phyloP scores from a whole-genome alignment of 805 yeast genomes.

The Peterozyma toletana region DNA sequence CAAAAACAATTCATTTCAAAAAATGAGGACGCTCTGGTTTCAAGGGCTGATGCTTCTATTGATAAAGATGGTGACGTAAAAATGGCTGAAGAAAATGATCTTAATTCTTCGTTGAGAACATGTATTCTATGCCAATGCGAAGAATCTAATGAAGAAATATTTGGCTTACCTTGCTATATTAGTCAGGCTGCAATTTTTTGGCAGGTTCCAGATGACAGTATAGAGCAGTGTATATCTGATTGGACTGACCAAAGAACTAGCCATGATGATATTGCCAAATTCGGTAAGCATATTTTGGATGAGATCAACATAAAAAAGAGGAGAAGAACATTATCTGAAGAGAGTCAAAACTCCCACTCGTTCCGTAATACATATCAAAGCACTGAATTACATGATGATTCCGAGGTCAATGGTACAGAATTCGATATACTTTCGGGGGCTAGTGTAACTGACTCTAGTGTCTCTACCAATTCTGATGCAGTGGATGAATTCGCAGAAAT shows the following conservation, averaged over 20 bases:
- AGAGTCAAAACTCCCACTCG: too few species aligned
- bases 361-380: too few species aligned
- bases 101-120: slow-evolving; percentile 22
- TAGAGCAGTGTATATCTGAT: slow-evolving; percentile 20
- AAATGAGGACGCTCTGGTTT: slow-evolving; percentile 23
- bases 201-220: slow-evolving; percentile 27
- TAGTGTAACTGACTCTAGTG: too few species aligned
- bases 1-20: slow-evolving; percentile 34
- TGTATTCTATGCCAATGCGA: slow-evolving; percentile 59
- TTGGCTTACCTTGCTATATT: slow-evolving; percentile 53
- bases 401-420: too few species aligned
- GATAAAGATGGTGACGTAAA: slow-evolving; percentile 16
- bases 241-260: slow-evolving; percentile 11
- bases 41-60: slow-evolving; percentile 6
- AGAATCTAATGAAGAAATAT: slow-evolving; percentile 33
- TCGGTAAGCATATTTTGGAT: slow-evolving; percentile 2
- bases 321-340: slow-evolving; percentile 4
- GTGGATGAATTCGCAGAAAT: too few species aligned
- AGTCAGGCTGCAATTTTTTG: slow-evolving; percentile 42
- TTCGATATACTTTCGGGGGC: too few species aligned
- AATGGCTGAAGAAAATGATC: slow-evolving; percentile 12
- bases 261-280: slow-evolving; percentile 1
- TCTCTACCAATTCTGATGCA: too few species aligned
- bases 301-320: slow-evolving; percentile 5
- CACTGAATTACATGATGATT: too few species aligned